Evolutionary conservation across 2,329 filamentous ascomycete genomes (phyloP).

Genomic region (Penicillium sp.): DNA sequence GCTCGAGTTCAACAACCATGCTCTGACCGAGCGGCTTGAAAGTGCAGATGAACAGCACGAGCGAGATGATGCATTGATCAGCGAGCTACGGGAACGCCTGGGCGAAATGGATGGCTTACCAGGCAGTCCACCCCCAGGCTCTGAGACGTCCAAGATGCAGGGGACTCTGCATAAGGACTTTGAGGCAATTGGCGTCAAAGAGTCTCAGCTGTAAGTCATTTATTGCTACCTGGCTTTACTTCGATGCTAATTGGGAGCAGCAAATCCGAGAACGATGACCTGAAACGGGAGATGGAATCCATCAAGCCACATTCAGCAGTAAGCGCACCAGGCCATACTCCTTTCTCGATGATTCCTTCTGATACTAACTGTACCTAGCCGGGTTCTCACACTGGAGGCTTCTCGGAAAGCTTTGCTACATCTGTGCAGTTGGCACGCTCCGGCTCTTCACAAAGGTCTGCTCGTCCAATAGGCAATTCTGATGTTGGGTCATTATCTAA

Average conservation of each 20-base stretch:
- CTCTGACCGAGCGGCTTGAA: conserved; percentile 46
- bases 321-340: conserved; percentile 1
- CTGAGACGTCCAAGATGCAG: conserved; percentile 41
- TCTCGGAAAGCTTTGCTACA: conserved; percentile 36
- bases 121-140: conserved; percentile 42
- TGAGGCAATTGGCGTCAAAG: conserved; percentile 42
- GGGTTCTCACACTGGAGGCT: conserved; percentile 31
- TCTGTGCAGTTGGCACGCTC: conserved; percentile 36
- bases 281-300: conserved; percentile 40
- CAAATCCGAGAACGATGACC: conserved; percentile 44
- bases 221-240: not conserved
- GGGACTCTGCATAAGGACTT: conserved; percentile 46
- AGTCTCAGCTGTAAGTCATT: conserved; percentile 41
- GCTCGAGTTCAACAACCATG: conserved; percentile 52
- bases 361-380: conserved; percentile 24
- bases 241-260: conserved; percentile 30
- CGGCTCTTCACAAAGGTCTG: conserved; percentile 41
- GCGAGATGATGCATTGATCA: conserved; percentile 44
- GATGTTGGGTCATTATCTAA: conserved; percentile 13
- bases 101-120: conserved; percentile 45
- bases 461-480: not conserved
- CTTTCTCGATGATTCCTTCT: not conserved
- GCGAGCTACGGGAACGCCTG: conserved; percentile 45
- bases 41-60: conserved; percentile 47
- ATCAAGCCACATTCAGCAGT: conserved; percentile 30